Evolutionary conservation across 805 yeast genomes (phyloP).

Genomic region (Pichia insulana): DNA sequence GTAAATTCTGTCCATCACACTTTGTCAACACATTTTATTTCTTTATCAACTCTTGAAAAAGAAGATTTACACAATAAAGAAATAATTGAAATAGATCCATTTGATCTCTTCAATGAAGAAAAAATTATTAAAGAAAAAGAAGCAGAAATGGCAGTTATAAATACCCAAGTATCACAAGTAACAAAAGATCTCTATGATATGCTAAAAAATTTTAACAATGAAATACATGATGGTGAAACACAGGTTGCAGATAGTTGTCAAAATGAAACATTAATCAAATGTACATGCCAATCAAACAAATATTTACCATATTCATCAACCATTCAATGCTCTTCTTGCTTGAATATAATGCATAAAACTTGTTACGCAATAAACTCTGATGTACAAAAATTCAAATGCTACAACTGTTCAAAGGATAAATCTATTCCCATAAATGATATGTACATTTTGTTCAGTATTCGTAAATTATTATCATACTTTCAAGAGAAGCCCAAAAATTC

Average conservation of each 20-base stretch:
- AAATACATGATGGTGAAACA: conserved; percentile 5
- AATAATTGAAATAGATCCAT: conserved; percentile 24
- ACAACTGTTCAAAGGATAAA: conserved; percentile 7
- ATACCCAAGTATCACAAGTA: conserved; percentile 17
- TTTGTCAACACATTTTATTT: conserved; percentile 19
- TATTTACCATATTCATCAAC: conserved; percentile 9
- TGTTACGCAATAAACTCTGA: conserved; percentile 13
- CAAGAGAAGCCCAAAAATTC: conserved; percentile 1
- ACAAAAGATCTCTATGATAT: conserved; percentile 17
- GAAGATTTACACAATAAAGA: conserved; percentile 23
- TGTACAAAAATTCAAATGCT: conserved; percentile 12
- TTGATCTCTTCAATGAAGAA: conserved; percentile 10
- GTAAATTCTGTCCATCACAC: conserved; percentile 19
- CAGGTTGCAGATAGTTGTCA: conserved; percentile 5
- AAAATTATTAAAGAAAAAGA: background rate
- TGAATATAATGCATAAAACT: conserved; percentile 13
- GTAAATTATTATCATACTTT: conserved; percentile 14
- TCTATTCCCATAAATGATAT: conserved; percentile 10
- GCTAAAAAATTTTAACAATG: conserved; percentile 2
- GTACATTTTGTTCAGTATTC: conserved; percentile 14
- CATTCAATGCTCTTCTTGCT: conserved; percentile 16
- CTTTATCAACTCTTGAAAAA: conserved; percentile 23
- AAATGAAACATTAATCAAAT: conserved; percentile 6
- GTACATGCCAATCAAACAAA: conserved; percentile 16
- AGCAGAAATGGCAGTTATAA: background rate